Base-by-base conservation (phyloP, 2,329 filamentous ascomycete species). In the Mariannaea sp. region DNA sequence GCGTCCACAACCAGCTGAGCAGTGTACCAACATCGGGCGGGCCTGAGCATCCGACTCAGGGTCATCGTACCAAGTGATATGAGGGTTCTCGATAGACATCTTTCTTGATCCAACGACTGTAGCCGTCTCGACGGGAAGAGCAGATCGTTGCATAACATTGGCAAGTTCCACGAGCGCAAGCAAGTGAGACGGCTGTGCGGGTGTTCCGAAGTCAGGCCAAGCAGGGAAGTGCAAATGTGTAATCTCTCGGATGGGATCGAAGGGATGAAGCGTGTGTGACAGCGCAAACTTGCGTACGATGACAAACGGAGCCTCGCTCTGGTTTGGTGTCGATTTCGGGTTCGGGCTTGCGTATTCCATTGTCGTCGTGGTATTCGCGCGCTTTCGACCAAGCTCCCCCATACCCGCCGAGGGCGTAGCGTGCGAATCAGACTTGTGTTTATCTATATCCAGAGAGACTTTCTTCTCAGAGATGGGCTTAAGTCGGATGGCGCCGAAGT, bases 181-280 rank as follows among this genome's bases (percentile, higher is more conserved):
- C 2, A 99, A 80, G 65, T 97, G 92, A 5, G 85, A 84, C 1
- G 94, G 92, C 65, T 95, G 89, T 0, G 94, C 92, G 0, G 93
- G 93, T 0, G 92, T 88, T 16, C 94, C 94, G 71, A 97, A 97
- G 68, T 99, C 94, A 0, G 94, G 94, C 94, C 94, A 99, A n/a
- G 88, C 87, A 0, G 91, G 86, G 70, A 97, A 97, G 68, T 97
- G 92, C 12, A 99, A 77, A 64, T 99, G 94, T 0, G 92, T 97
- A 57, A 99, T 88, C 71, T 97, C 92, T 19, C 93, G 88, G 61
- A 96, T 88, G 0, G 91, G 89, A 16, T 85, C 84, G 67, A 96
- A 97, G 0, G 93, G 92, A 53, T 89, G 82, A 2, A 82, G 77
- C 2, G 84, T 77, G 68, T 97, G 90, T 1, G 86, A 87, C 22